Percentiles rank a stretch among this genome's conserved stretches.
These are phyloP conservation scores for Alternaria alternata DNA, from an alignment of 2,329 filamentous ascomycete genomes.

Conservation along the genomic window DNA sequence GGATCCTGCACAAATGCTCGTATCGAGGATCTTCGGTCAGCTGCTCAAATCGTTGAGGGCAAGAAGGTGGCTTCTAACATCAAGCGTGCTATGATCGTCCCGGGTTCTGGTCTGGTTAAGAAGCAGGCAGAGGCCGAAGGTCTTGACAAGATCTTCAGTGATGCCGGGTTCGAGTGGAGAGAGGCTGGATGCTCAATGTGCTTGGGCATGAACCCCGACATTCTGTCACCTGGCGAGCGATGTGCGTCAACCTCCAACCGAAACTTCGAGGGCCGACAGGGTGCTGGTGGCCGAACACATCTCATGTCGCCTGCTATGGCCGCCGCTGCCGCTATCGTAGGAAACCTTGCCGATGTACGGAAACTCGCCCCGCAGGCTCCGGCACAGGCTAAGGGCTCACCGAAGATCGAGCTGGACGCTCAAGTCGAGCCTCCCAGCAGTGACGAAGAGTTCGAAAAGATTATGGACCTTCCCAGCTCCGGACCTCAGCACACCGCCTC, in stretches of 20 bases:
- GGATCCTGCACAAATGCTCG: constrained; percentile 97
- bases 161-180: constrained; percentile 96
- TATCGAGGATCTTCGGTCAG: constrained; percentile 92
- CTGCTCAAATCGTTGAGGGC: constrained; percentile 85
- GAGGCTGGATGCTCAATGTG: constrained; percentile 99
- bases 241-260: constrained; percentile 96
- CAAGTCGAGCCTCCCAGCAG: constrained; percentile 65
- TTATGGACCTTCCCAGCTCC: constrained; percentile 66
- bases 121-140: constrained; percentile 89
- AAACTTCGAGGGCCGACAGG: constrained; percentile 97
- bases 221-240: constrained; percentile 88
- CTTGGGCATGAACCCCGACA: constrained; percentile 98
- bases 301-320: constrained; percentile 98
- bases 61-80: constrained; percentile 87
- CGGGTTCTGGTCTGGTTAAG: constrained; percentile 94
- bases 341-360: constrained; percentile 91
- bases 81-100: constrained; percentile 94
- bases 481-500: constrained; percentile 73
- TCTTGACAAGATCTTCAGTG: constrained; percentile 88
- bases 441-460: constrained; percentile 70
- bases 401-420: constrained; percentile 66
- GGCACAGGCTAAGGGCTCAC: constrained; percentile 58
- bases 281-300: constrained; percentile 88
- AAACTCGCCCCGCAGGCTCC: constrained; percentile 68
- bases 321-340: constrained; percentile 85